Percentiles rank a stretch among this genome's conserved stretches.
These are phyloP conservation scores for Laburnicola sp. DNA, from an alignment of 2,329 filamentous ascomycete genomes.

Conservation along the genomic window DNA sequence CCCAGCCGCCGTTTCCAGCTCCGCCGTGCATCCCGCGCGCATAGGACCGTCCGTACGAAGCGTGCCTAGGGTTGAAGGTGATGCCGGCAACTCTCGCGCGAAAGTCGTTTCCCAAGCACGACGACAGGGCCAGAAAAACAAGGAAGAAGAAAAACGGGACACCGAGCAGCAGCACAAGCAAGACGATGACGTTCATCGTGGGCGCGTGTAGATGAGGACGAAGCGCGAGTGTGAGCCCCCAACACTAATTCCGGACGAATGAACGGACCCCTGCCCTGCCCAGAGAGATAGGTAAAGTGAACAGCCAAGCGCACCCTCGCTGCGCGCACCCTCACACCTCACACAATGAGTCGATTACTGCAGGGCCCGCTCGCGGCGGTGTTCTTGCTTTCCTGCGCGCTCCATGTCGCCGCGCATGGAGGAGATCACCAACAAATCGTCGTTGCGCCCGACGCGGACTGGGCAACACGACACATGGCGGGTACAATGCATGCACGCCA, in stretches of 20 bases:
- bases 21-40: slow-evolving; percentile 59
- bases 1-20: slow-evolving; percentile 58
- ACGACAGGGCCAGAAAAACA: slow-evolving; percentile 59
- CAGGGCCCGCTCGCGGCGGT: slow-evolving; percentile 28
- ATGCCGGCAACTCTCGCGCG: slow-evolving; percentile 50
- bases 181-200: slow-evolving; percentile 40
- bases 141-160: slow-evolving; percentile 44
- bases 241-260: slow-evolving; percentile 14
- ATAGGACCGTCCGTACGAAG: slow-evolving; percentile 59
- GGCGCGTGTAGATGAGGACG: slow-evolving; percentile 8
- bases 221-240: slow-evolving; percentile 22
- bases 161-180: slow-evolving; percentile 39
- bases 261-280: too few species aligned
- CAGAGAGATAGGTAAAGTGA: too few species aligned
- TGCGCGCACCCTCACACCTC: not conserved
- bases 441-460: slow-evolving; percentile 51
- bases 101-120: slow-evolving; percentile 58
- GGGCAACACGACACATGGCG: slow-evolving; percentile 55
- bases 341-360: slow-evolving; percentile 30
- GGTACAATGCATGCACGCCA: slow-evolving; percentile 30
- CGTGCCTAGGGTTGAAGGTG: slow-evolving; percentile 48
- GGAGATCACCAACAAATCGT: slow-evolving; percentile 48
- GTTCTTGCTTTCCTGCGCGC: slow-evolving; percentile 32
- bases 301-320: not conserved
- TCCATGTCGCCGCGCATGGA: slow-evolving; percentile 37